A percentile compares a stretch with the other conserved stretches of the same genome.
These are phyloP conservation scores for Entrophospora sp. DNA, from an alignment of 192 early-diverging fungal genomes.

Conservation along the genomic window DNA sequence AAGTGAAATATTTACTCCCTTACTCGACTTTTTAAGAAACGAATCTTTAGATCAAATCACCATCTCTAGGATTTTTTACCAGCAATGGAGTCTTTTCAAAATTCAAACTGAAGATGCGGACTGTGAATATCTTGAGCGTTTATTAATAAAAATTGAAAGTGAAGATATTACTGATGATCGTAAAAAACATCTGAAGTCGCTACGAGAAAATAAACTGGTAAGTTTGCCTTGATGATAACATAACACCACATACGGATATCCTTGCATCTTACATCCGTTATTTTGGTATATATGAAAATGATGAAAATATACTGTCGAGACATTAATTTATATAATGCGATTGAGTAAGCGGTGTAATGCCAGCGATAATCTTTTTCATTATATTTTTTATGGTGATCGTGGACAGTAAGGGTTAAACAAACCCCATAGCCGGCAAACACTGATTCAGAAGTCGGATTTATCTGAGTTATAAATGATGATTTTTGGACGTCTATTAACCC, in stretches of 20 bases:
- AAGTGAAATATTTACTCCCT: no score
- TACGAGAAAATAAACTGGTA: neutral
- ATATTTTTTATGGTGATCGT: neutral
- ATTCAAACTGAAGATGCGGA: no score
- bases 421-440: neutral
- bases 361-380: neutral
- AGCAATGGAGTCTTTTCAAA: neutral
- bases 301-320: neutral
- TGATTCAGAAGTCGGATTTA: no score
- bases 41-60: neutral
- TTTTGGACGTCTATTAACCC: no score
- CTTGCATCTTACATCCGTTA: neutral
- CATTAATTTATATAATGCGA: neutral
- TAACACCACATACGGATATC: no score
- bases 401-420: no score
- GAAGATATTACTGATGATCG: neutral
- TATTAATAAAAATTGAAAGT: no score
- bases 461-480: neutral
- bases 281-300: neutral
- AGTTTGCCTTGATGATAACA: no score
- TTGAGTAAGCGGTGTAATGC: neutral
- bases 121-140: neutral
- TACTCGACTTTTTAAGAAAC: neutral
- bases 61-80: neutral
- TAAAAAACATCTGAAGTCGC: neutral